Conservation (phyloP, 1,284 basidiomycete genomes). For the Irpex sp. region DNA sequence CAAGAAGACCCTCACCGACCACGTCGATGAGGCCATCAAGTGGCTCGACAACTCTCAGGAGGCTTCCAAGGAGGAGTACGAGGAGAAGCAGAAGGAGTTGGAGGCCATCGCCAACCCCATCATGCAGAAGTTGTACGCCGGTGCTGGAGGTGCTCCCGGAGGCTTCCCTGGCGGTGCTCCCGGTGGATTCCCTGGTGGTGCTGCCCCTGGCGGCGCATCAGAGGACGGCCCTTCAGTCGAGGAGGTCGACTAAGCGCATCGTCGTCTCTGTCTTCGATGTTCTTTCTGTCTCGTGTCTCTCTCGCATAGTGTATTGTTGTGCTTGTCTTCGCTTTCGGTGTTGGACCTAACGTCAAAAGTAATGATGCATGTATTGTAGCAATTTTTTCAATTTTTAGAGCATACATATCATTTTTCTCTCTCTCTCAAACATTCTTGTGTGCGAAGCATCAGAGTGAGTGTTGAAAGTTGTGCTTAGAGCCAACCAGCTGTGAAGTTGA, state of each 20-base stretch:
- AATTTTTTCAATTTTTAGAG: conserved; percentile 11
- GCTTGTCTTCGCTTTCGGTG: conserved; percentile 13
- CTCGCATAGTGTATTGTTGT: conserved; percentile 8
- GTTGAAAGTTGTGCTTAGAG: not conserved
- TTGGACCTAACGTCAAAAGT: conserved; percentile 19
- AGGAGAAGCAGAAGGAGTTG: conserved; percentile 94
- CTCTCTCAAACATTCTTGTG: not conserved
- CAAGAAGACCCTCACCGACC: conserved; percentile 83
- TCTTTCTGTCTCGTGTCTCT: conserved; percentile 1
- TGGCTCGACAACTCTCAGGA: conserved; percentile 92
- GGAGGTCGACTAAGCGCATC: conserved; percentile 69
- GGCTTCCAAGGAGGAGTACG: conserved; percentile 95
- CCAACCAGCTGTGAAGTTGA: too few species aligned
- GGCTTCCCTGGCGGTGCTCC: conserved; percentile 41
- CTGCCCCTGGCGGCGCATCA: conserved; percentile 33
- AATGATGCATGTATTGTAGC: conserved; percentile 22
- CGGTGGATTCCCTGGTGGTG: conserved; percentile 42
- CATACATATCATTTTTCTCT: conserved; percentile 2
- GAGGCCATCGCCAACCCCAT: conserved; percentile 89
- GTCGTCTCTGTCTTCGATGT: not conserved
- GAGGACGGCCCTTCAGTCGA: conserved; percentile 87
- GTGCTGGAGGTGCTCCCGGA: conserved; percentile 52
- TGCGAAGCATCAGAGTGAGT: not conserved
- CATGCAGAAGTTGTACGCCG: conserved; percentile 90
- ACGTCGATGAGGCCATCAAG: conserved; percentile 83